Percentiles rank a stretch among this genome's conserved stretches.
These are phyloP conservation scores for Dissoconium aciculare DNA, from an alignment of 2,329 filamentous ascomycete species.

Conservation along the genomic window DNA sequence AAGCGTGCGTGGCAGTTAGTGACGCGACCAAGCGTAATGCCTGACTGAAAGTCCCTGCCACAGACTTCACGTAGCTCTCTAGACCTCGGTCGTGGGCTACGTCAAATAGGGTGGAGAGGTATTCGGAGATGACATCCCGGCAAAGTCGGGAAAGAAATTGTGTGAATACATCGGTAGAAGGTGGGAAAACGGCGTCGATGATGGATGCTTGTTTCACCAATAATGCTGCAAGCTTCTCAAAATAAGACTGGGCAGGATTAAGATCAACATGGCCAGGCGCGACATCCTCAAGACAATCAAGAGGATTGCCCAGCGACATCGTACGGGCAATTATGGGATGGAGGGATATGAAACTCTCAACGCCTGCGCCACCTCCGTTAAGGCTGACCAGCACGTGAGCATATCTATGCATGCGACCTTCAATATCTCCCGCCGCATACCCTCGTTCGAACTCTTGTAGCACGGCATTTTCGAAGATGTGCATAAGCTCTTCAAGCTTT, in stretches of 20 bases:
- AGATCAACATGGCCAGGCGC: conserved; percentile 54
- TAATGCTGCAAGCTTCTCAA: conserved; percentile 56
- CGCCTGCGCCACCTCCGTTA: conserved; percentile 62
- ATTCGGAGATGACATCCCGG: conserved; percentile 71
- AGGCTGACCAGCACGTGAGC: conserved; percentile 70
- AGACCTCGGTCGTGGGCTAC: conserved; percentile 65
- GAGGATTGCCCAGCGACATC: conserved; percentile 54
- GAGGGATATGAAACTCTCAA: conserved; percentile 74
- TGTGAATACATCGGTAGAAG: conserved; percentile 55
- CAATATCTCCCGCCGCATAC: conserved; percentile 75
- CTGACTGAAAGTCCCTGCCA: conserved; percentile 80
- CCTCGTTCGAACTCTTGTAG: conserved; percentile 85
- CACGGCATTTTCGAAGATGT: conserved; percentile 80
- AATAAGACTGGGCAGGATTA: conserved; percentile 68
- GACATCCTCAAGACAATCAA: conserved; percentile 65
- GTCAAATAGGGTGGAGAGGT: conserved; percentile 71
- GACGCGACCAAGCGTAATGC: conserved; percentile 61
- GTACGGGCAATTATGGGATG: conserved; percentile 68
- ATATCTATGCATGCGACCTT: conserved; percentile 78
- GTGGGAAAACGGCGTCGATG: conserved; percentile 70
- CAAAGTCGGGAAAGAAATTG: conserved; percentile 67
- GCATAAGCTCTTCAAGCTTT: conserved; percentile 57
- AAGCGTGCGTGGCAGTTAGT: conserved; percentile 51
- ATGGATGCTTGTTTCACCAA: conserved; percentile 70
- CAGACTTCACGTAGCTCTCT: conserved; percentile 66